Evolutionary conservation across 352 stramenopile genomes (phyloP).

Genomic region (Phytopythium oedochilum): DNA sequence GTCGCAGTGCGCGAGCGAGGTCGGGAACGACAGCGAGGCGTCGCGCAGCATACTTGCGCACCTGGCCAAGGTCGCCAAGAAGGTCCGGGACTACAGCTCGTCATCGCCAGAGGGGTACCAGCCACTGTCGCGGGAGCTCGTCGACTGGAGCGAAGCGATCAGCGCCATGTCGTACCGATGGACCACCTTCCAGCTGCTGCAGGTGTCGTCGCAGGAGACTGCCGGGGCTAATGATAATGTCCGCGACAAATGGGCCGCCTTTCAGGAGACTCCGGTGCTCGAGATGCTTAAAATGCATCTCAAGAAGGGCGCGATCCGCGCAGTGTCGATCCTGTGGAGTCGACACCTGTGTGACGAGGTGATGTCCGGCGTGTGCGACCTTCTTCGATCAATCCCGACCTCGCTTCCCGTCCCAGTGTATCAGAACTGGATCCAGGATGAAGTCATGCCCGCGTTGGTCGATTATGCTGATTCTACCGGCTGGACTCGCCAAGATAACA

Average conservation of each 20-base stretch:
- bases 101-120: background rate
- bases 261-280: conserved; percentile 26
- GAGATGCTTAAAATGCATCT: conserved; percentile 42
- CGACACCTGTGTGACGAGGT: conserved; percentile 33
- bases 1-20: background rate
- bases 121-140: background rate
- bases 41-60: background rate
- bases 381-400: conserved; percentile 30
- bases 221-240: conserved; percentile 13
- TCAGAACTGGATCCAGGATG: conserved; percentile 41
- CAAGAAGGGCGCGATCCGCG: conserved; percentile 42
- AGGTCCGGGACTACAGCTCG: background rate
- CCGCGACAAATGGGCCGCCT: background rate
- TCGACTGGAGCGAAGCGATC: conserved; percentile 26
- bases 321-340: conserved; percentile 47
- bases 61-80: background rate
- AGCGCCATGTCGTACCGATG: conserved; percentile 44
- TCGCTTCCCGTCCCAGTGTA: conserved; percentile 43
- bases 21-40: background rate
- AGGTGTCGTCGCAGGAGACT: conserved; percentile 22
- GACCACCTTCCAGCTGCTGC: conserved; percentile 66
- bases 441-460: conserved; percentile 47
- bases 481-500: conserved; percentile 1
- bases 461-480: conserved; percentile 12
- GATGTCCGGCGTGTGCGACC: conserved; percentile 23